Evolutionary conservation across 1,139 yeast genomes (phyloP), one percentile per base, ranked within the genome.

Genomic region (Suhomyces kunorum): DNA sequence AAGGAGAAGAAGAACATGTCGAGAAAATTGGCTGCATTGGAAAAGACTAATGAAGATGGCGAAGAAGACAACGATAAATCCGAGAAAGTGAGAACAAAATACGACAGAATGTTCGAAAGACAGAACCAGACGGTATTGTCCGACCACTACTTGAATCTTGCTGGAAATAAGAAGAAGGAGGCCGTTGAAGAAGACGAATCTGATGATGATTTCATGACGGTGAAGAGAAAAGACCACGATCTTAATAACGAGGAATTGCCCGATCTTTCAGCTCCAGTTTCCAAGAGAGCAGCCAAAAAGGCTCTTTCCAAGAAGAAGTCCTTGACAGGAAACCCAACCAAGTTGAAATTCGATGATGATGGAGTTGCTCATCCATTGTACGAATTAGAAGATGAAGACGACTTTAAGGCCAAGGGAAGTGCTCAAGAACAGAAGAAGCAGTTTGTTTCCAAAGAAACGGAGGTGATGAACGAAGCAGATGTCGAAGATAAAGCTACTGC

Each of bases 41-140:
- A 80, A 3, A 77, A 77, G 48, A 72, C 83, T 4, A 77, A 83
- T 48, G 88, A 80, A 8, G 81, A 83, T 45, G 92, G 90, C 34
- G 90, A 84, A 40, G 67, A 63, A 4, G 33, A 35, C 11, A 61
- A 52, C 12, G 39, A n/a, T 5, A 57, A 56, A 11, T 54, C 48
- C 4, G 43, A 49, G 8, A 78, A 78, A 50, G 83, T 80, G 2
- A 78, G 90, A 55, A 92, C 98, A 8, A 92, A 87, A 60, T 88
- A 88, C 58, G 98, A 94, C 63, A 80, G 94, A 50, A 90, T 92
- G 96, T 94, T 94, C 66, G 95, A 87, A 58, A 79, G 99, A 61
- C 77, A 87, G 63, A 94, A 92, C 62, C 98, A 94, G 67, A 87
- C 87, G 35, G 95, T 92, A 23, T 70, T 94, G 43, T 85, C 96